Base-by-base conservation (phyloP, 1,139 yeast species). In the Nakaseomyces delphensis region DNA sequence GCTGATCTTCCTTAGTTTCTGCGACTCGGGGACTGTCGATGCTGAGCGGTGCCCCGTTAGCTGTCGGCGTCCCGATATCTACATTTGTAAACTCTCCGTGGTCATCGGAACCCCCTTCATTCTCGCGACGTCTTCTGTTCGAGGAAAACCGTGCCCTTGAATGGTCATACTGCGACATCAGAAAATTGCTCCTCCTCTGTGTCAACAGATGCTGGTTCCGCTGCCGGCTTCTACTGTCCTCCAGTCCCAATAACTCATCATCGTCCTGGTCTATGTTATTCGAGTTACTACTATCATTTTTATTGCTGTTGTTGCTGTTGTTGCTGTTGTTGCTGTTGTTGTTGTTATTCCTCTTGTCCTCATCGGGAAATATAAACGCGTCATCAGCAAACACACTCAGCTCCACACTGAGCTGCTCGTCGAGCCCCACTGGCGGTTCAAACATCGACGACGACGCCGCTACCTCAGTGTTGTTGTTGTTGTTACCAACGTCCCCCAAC, bases 381-480 rank as follows among this genome's bases (percentile, higher is more conserved):
- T 81, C 87, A 54, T 82, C 87, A 1, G 87, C 89, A 69, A 82
- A 82, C 1, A 86, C 87, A 14, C 86, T 83, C 51, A 82, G 67
- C 57, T 82, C 91, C 28, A 81, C 76, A 23, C 83, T 76, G 23
- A 81, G 63, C 51, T 81, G 81, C 44, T 81, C 84, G 54, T 81
- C 87, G 31, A 76, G 71, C 45, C 71, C 77, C 50, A 60, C 65
- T 14, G 38, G 38, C 4, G 21, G 36, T 3, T 27, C 32, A 9
- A 19, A 24, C 25, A 33, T n/a, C 19, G 32, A 16, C 24, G 28
- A 20, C 9, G 24, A 13, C 8, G 27, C n/a, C 28, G n/a, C n/a
- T 6, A 21, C 24, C 24, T 6, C 24, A 21, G 24, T 21, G 9
- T 25, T 23, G 28, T 42, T 38, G 15, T 36, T 39, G 11, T 35